These are phyloP conservation scores for Saturnispora quitensis DNA, from an alignment of 805 yeast species.

Conservation along the genomic window DNA sequence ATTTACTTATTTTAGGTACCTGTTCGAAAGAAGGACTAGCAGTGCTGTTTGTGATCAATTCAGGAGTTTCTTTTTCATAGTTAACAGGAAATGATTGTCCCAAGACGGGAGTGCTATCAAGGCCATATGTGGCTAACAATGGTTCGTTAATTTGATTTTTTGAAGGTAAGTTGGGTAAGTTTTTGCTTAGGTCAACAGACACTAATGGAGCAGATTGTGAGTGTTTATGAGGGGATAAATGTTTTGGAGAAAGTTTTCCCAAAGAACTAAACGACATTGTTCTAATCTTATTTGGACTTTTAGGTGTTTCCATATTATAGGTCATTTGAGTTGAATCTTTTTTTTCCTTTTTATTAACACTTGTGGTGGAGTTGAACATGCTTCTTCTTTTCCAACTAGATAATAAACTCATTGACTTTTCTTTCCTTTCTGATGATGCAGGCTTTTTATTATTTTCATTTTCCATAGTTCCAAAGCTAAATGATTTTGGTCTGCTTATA, in stretches of 20 bases:
- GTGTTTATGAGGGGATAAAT: conserved; percentile 9
- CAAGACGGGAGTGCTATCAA: conserved; percentile 10
- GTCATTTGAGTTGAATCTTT: neutral
- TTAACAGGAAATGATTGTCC: conserved; percentile 1
- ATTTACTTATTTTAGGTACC: conserved; percentile 3
- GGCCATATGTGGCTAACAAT: conserved; percentile 19
- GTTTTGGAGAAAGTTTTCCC: conserved; percentile 1
- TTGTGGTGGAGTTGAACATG: conserved; percentile 3
- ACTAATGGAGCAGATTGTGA: conserved; percentile 7
- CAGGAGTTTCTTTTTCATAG: neutral
- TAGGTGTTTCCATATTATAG: neutral
- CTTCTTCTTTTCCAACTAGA: conserved; percentile 27
- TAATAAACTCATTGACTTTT: conserved; percentile 23
- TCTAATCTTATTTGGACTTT: neutral
- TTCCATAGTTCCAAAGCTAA: conserved; percentile 9
- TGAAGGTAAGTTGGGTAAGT: conserved; percentile 6
- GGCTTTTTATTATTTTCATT: conserved; percentile 5
- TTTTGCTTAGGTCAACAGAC: conserved; percentile 1
- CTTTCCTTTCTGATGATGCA: conserved; percentile 16
- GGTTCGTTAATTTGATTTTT: neutral
- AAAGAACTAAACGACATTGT: conserved; percentile 5
- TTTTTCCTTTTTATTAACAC: neutral
- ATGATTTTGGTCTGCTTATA: conserved; percentile 11
- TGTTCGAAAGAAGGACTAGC: conserved; percentile 5
- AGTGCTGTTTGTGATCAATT: neutral